phyloP scores from a whole-genome alignment of 257 asterid genomes.

The Linderniella brevidens region DNA sequence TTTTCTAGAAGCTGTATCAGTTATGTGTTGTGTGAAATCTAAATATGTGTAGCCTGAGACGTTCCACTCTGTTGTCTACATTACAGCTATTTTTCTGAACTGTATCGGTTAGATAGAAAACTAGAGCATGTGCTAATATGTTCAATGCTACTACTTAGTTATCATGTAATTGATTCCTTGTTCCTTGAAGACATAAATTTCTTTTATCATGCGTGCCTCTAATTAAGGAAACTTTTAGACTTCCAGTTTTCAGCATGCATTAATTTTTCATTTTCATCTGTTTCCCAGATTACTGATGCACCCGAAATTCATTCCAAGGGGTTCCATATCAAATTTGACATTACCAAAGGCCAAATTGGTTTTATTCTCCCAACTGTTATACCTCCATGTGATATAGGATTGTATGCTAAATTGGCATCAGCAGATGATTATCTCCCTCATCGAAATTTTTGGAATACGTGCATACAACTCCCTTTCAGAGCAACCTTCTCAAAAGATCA shows the following conservation, averaged over 20 bases:
- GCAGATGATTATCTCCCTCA: conserved; percentile 22
- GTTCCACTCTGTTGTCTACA: too few relatives aligned
- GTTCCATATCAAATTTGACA: conserved; percentile 81
- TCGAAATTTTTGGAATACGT: conserved; percentile 54
- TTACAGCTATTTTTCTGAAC: too few relatives aligned
- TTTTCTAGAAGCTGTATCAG: too few relatives aligned
- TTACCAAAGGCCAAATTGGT: conserved; percentile 87
- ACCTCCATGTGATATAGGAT: conserved; percentile 68
- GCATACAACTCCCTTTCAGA: conserved; percentile 85
- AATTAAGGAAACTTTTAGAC: background rate
- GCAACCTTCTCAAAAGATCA: conserved; percentile 33
- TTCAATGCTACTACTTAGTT: too few relatives aligned
- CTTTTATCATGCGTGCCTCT: background rate
- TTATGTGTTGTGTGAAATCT: too few relatives aligned
- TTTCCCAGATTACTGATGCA: conserved; percentile 68
- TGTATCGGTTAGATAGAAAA: too few relatives aligned
- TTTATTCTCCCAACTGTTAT: conserved; percentile 79
- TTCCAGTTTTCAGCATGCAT: conserved; percentile 4
- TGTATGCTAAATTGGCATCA: conserved; percentile 39
- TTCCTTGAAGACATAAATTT: background rate
- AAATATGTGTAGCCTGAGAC: too few relatives aligned
- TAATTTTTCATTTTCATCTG: conserved; percentile 3
- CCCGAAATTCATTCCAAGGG: conserved; percentile 95
- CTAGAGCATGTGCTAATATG: too few relatives aligned
- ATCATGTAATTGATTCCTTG: background rate